These are phyloP conservation scores for Straminergon stramineum DNA, from an alignment of 225 moss, liverwort and hornwort species.

Conservation along the genomic window DNA sequence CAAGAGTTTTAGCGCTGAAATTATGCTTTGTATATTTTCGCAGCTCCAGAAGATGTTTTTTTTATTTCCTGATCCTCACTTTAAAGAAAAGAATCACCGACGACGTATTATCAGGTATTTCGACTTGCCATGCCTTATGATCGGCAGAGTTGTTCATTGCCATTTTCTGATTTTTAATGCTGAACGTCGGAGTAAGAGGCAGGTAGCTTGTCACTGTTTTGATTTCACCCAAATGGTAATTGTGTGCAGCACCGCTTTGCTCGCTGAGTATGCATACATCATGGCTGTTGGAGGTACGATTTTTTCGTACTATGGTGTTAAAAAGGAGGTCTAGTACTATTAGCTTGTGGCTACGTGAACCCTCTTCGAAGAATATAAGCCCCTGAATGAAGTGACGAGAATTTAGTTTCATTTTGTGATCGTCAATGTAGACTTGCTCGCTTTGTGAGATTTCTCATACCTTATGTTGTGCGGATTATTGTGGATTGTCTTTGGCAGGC, in stretches of 20 bases:
- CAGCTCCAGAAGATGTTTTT: slow-evolving; percentile 98
- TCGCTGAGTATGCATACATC: slow-evolving; percentile 96
- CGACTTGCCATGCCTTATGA: background rate
- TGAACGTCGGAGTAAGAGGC: background rate
- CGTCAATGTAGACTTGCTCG: background rate
- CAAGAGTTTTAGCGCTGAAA: background rate
- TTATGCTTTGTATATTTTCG: background rate
- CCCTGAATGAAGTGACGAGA: background rate
- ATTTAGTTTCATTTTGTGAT: background rate
- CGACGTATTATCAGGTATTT: slow-evolving; percentile 90
- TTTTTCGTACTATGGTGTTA: background rate
- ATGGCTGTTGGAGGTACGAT: slow-evolving; percentile 83
- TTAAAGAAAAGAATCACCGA: slow-evolving; percentile 96
- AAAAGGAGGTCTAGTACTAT: background rate
- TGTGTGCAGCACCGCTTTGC: slow-evolving; percentile 74
- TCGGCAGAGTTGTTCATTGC: background rate
- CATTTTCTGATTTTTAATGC: background rate
- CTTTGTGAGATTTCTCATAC: background rate
- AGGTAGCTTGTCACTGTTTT: background rate
- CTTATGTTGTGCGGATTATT: background rate
- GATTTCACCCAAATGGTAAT: background rate
- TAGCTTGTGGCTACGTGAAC: background rate
- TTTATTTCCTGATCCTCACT: slow-evolving; percentile 96
- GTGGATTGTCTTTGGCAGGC: slow-evolving; percentile 41
- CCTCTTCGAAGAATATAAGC: background rate